These are phyloP conservation scores for Kodamaea anthophila DNA, from an alignment of 1,139 yeast genomes.

Conservation along the genomic window DNA sequence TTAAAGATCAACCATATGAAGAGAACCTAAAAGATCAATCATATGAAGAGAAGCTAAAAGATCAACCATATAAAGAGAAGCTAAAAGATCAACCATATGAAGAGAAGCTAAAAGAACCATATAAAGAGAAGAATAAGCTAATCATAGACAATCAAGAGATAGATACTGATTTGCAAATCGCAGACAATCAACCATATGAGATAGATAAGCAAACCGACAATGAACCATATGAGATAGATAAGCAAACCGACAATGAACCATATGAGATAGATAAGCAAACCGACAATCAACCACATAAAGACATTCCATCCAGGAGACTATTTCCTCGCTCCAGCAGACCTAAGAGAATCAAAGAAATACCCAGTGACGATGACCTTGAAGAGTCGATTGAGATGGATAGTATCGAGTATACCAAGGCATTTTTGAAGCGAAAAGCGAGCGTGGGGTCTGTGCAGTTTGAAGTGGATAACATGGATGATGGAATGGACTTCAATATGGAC, in stretches of 20 bases:
- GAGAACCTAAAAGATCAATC: too few relatives aligned
- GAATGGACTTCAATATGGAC: not conserved
- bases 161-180: too few relatives aligned
- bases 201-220: not conserved
- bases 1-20: too few relatives aligned
- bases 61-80: too few relatives aligned
- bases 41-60: too few relatives aligned
- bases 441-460: slow-evolving; percentile 1
- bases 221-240: not conserved
- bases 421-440: slow-evolving; percentile 8
- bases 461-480: slow-evolving; percentile 1
- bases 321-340: slow-evolving; percentile 7
- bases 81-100: too few relatives aligned
- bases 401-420: slow-evolving; percentile 10
- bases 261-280: not conserved
- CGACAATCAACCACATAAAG: not conserved
- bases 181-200: not conserved
- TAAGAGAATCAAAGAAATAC: slow-evolving; percentile 9
- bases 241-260: not conserved
- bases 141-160: too few relatives aligned
- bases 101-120: too few relatives aligned
- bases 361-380: slow-evolving; percentile 8
- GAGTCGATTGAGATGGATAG: slow-evolving; percentile 9
- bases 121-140: too few relatives aligned
- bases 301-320: slow-evolving; percentile 1